phyloP scores from a whole-genome alignment of 108 stramenopile species.

The Chaetoceros muelleri region DNA sequence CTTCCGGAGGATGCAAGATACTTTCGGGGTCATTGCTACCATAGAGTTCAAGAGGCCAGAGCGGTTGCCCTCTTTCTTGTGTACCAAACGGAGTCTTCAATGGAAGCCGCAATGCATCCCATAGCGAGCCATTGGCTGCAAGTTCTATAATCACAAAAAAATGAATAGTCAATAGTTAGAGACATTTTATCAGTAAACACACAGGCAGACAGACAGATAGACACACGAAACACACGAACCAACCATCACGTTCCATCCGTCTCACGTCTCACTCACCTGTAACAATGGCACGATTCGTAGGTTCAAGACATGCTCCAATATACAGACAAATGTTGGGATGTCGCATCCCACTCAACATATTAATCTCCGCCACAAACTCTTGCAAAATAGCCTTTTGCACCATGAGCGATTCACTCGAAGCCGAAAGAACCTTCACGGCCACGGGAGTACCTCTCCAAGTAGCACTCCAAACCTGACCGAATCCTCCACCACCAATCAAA shows the following conservation, averaged over 20 bases:
- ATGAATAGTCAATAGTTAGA: too few species aligned
- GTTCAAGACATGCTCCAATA: slow-evolving; percentile 87
- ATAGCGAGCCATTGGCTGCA: slow-evolving; percentile 71
- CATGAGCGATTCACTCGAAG: slow-evolving; percentile 54
- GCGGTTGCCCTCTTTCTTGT: slow-evolving; percentile 42
- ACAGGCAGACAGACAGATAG: background rate
- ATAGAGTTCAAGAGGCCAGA: slow-evolving; percentile 36
- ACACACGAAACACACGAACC: background rate
- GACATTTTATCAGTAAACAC: background rate
- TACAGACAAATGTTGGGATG: slow-evolving; percentile 92
- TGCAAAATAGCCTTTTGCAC: slow-evolving; percentile 66
- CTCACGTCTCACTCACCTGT: too few species aligned
- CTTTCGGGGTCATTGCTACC: slow-evolving; percentile 22
- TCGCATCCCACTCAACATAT: slow-evolving; percentile 74
- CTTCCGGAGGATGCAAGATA: slow-evolving; percentile 32
- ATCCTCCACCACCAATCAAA: slow-evolving; percentile 87
- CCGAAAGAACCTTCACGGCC: slow-evolving; percentile 80
- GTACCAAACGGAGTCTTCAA: slow-evolving; percentile 46
- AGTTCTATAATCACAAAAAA: slow-evolving; percentile 44
- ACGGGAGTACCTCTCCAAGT: slow-evolving; percentile 81
- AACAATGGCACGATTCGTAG: slow-evolving; percentile 80
- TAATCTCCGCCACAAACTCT: slow-evolving; percentile 83
- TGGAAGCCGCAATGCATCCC: slow-evolving; percentile 75
- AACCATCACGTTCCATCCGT: too few species aligned
- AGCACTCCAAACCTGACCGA: slow-evolving; percentile 84